Percentiles rank a stretch among this genome's conserved stretches.
phyloP scores from a whole-genome alignment of 352 stramenopile genomes.

The Globisporangium abappressorium region DNA sequence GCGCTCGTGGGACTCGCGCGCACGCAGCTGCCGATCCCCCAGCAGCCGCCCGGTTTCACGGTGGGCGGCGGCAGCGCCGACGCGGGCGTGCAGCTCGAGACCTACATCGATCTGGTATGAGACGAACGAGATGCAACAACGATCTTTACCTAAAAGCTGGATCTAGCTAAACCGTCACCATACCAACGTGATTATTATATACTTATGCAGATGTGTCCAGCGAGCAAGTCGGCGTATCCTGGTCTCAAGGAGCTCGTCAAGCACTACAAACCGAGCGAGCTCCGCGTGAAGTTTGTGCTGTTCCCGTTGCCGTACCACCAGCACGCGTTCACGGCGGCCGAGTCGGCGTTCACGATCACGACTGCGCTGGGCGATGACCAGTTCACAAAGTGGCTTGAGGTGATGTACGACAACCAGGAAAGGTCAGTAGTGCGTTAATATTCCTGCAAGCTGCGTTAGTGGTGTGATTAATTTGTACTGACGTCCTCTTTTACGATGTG shows the following conservation, averaged over 20 bases:
- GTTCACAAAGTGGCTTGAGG: slow-evolving; percentile 72
- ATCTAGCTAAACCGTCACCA: neutral
- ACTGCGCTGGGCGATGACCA: slow-evolving; percentile 43
- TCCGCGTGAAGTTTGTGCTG: slow-evolving; percentile 69
- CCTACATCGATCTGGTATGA: slow-evolving; percentile 70
- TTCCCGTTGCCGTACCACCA: slow-evolving; percentile 82
- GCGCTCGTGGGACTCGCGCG: slow-evolving; percentile 3
- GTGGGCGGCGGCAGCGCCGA: slow-evolving; percentile 43
- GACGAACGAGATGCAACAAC: neutral
- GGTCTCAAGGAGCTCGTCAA: slow-evolving; percentile 53
- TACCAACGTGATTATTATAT: neutral
- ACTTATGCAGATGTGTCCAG: slow-evolving; percentile 46
- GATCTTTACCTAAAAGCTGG: neutral
- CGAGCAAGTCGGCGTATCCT: slow-evolving; percentile 68
- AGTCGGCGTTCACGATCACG: slow-evolving; percentile 66
- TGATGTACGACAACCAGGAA: slow-evolving; percentile 75
- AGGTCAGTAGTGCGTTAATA: slow-evolving; percentile 29
- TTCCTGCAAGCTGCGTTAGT: neutral
- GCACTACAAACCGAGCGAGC: slow-evolving; percentile 51
- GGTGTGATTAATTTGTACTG: neutral
- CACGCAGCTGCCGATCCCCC: slow-evolving; percentile 57
- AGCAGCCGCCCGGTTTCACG: slow-evolving; percentile 62
- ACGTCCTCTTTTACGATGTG: neutral
- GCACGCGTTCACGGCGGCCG: slow-evolving; percentile 61
- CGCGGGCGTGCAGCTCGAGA: slow-evolving; percentile 76